Evolutionary conservation across 495 filamentous ascomycete genomes (phyloP), one percentile per base, ranked within the genome.

Genomic region (Evansstolkia leycettana): DNA sequence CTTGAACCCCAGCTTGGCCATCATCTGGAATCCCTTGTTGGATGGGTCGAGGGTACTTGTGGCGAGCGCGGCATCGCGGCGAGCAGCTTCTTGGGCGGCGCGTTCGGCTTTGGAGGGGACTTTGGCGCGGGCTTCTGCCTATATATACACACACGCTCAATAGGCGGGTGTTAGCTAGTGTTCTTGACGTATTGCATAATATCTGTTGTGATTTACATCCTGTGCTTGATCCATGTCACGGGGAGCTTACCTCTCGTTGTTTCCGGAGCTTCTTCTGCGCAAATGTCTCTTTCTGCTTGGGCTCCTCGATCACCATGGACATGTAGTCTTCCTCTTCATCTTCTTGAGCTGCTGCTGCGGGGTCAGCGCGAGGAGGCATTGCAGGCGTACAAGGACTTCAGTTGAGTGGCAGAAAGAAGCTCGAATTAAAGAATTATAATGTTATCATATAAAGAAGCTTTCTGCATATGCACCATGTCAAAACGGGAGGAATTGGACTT

Each of bases 1-100:
- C 41, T 74, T 80, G 59, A 88, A 98, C 5, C 90, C 90, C 64
- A 98, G 80, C 55, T 80, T 86, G n/a, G 83, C 77, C 88, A 98
- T 90, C 86, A 98, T 94, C 38, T 82, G 68, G 37, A 87, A 76
- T 2, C 90, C 90, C 55, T 95, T 98, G 31, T 69, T 67, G 5
- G 60, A 50, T n/a, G 73, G 69, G 27, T 66, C 50, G 11, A 84
- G 60, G 17, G 94, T 65, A n/a, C 78, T 80, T 10, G 62, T 78
- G 2, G 74, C 63, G 11, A 94, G 70, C 3, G 79, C 85, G 28
- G 67, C 72, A 53, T 96, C 86, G 28, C 85, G 81, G 16, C 69
- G 73, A 25, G 67, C 67, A 16, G 65, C 71, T 47, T 78, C 83
- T 41, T 82, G 73, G 12, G 72, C 73, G 11, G 74, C 77, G 27